Evolutionary conservation across 768 basidiomycete genomes (phyloP).

Genomic region (Psilocybe tampanensis): DNA sequence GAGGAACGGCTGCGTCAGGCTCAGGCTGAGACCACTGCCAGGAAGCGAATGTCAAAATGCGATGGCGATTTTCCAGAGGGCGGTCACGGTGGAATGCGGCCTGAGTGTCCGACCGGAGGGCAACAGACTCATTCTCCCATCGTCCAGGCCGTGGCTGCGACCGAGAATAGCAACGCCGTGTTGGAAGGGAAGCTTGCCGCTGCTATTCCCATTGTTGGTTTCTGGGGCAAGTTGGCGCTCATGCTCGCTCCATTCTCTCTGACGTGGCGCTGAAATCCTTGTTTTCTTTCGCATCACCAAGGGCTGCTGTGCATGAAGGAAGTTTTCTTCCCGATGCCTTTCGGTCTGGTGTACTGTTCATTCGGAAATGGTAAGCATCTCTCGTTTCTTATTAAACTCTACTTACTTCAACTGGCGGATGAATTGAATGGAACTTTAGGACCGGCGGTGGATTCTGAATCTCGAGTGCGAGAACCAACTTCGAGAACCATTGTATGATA

Average conservation of each 20-base stretch:
- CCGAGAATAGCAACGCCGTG: conserved; percentile 32
- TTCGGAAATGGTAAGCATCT: neutral
- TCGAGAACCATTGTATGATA: neutral
- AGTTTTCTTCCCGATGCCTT: neutral
- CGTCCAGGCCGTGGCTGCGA: conserved; percentile 25
- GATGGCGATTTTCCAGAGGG: neutral
- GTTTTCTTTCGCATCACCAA: neutral
- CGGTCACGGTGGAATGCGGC: neutral
- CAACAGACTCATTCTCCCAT: conserved; percentile 19
- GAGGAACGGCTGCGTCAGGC: conserved; percentile 21
- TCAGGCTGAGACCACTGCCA: conserved; percentile 9
- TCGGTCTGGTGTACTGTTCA: neutral
- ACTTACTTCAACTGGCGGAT: neutral
- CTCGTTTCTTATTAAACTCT: neutral
- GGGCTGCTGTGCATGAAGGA: neutral
- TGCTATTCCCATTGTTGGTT: conserved; percentile 34
- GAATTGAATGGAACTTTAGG: neutral
- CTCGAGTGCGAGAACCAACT: neutral
- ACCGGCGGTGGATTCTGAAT: neutral
- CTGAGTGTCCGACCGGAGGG: neutral
- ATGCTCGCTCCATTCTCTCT: conserved; percentile 38
- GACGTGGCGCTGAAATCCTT: conserved; percentile 29
- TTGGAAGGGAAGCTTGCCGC: conserved; percentile 36
- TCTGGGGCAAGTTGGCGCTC: conserved; percentile 34
- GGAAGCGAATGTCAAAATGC: neutral